A percentile compares a stretch with the other conserved stretches of the same genome.
These are phyloP conservation scores for Fusarium nodosum DNA, from an alignment of 2,329 filamentous ascomycete species.

Conservation along the genomic window DNA sequence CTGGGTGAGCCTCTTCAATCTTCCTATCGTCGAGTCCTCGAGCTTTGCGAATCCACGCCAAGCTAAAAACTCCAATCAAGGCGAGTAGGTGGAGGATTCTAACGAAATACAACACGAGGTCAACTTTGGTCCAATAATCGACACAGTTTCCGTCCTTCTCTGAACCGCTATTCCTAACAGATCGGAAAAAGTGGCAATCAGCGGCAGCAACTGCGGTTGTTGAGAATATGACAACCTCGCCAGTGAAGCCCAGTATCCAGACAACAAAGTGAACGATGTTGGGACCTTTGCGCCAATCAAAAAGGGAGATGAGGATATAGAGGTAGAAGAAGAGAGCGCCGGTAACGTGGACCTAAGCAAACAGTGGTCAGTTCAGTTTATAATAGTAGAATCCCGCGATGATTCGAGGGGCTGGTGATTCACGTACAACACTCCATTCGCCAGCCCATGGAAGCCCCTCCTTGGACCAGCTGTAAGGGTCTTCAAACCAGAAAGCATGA, in stretches of 20 bases:
- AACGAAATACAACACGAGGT: constrained; percentile 75
- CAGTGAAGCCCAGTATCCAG: constrained; percentile 79
- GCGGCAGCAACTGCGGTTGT: constrained; percentile 78
- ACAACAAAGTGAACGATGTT: constrained; percentile 82
- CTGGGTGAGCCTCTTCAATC: constrained; percentile 58
- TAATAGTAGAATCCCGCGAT: constrained; percentile 8
- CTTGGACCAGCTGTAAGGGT: constrained; percentile 56
- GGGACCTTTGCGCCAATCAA: constrained; percentile 86
- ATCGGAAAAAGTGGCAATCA: constrained; percentile 71
- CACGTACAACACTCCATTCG: constrained; percentile 78
- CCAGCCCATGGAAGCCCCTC: constrained; percentile 78
- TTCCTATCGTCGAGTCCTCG: constrained; percentile 56
- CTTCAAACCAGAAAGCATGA: constrained; percentile 72
- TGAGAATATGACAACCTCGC: constrained; percentile 80
- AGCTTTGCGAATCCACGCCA: constrained; percentile 59
- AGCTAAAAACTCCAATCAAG: constrained; percentile 65
- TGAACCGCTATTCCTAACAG: constrained; percentile 49
- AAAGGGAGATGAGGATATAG: constrained; percentile 85
- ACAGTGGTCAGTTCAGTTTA: constrained; percentile 41
- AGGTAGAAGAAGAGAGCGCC: constrained; percentile 89
- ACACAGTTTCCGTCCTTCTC: constrained; percentile 51
- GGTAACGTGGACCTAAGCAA: constrained; percentile 81
- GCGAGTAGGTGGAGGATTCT: constrained; percentile 76
- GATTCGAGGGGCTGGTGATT: constrained; percentile 15
- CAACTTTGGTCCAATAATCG: constrained; percentile 63